Evolutionary conservation across 352 stramenopile genomes (phyloP).

Genomic region (Thraustochytrium striatum): DNA sequence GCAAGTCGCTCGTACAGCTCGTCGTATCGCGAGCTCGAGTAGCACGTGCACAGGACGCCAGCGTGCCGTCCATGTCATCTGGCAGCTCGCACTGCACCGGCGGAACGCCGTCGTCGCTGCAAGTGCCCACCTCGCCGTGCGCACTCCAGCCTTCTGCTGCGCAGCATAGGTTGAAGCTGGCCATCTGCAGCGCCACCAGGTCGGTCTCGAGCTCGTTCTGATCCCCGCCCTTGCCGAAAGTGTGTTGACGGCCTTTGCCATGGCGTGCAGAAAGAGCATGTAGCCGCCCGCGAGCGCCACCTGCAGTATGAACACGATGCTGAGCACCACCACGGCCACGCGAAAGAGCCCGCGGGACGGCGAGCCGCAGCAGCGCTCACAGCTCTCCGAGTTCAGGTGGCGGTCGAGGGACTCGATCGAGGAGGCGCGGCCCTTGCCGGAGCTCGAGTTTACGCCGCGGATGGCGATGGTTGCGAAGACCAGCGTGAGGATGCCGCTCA

Average conservation of each 20-base stretch:
- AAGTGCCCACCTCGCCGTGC: neutral
- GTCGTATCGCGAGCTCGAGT: neutral
- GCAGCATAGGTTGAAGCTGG: slow-evolving; percentile 36
- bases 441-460: neutral
- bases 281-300: neutral
- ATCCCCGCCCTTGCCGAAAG: neutral
- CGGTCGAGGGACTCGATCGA: neutral
- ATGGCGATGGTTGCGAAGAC: neutral
- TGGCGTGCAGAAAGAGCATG: neutral
- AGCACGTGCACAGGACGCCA: slow-evolving; percentile 33
- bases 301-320: slow-evolving; percentile 18
- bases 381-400: neutral
- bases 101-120: neutral
- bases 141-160: slow-evolving; percentile 1
- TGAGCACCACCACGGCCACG: neutral
- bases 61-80: neutral
- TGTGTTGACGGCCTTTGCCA: neutral
- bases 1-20: neutral
- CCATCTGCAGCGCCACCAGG: neutral
- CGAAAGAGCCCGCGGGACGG: slow-evolving; percentile 6
- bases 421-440: slow-evolving; percentile 9
- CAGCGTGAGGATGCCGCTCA: neutral
- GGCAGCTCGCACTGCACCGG: slow-evolving; percentile 6
- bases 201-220: neutral
- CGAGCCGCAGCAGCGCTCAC: slow-evolving; percentile 1